Evolutionary conservation across 1,284 basidiomycete species (phyloP).

Genomic region (Apiotrichum mycotoxinovorans): DNA sequence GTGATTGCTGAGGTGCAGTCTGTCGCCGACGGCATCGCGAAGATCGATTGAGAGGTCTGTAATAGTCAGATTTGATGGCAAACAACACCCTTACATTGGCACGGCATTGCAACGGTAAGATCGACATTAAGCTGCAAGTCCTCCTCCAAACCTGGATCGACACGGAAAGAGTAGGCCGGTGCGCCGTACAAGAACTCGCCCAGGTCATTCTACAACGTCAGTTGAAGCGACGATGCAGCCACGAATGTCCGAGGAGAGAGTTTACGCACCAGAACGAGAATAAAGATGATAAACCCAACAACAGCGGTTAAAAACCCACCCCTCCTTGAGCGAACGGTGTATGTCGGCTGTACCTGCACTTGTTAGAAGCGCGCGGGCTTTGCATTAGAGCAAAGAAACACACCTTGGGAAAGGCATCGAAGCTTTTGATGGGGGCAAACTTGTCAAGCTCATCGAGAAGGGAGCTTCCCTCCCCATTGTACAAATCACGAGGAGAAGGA

Average conservation of each 20-base stretch:
- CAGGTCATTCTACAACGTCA: constrained; percentile 67
- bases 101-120: constrained; percentile 86
- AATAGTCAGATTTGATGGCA: no score
- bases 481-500: background rate
- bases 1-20: constrained; percentile 76
- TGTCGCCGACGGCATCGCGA: constrained; percentile 86
- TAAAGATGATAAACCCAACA: constrained; percentile 63
- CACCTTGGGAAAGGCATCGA: constrained; percentile 73
- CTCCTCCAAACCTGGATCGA: constrained; percentile 63
- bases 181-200: constrained; percentile 89
- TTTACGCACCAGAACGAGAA: constrained; percentile 45
- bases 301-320: constrained; percentile 85
- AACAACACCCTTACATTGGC: constrained; percentile 82
- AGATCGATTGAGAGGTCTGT: constrained; percentile 81
- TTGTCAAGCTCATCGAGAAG: constrained; percentile 50
- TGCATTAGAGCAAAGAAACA: background rate
- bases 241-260: no score
- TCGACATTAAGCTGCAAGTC: constrained; percentile 83
- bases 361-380: no score
- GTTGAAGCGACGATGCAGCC: background rate
- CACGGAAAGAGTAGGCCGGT: constrained; percentile 77
- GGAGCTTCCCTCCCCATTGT: constrained; percentile 16
- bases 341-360: constrained; percentile 70
- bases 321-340: constrained; percentile 77
- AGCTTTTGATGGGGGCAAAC: constrained; percentile 48